Conservation (phyloP, 352 stramenopile species). For the Phytophthora sojae region DNA sequence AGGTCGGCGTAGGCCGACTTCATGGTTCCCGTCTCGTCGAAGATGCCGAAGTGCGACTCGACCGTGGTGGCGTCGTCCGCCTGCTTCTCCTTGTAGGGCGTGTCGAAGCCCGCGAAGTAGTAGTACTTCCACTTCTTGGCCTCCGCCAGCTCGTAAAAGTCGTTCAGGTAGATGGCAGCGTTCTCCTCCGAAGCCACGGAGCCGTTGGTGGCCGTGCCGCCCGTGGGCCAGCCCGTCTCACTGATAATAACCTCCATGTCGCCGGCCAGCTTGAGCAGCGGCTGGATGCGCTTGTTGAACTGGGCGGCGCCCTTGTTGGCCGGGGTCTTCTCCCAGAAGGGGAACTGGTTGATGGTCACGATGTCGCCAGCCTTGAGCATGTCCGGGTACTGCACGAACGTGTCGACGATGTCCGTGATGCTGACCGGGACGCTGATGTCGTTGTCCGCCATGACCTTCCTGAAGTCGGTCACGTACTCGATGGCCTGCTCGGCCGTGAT, state of each 20-base stretch:
- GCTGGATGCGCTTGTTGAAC: slow-evolving; percentile 80
- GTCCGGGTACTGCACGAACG: slow-evolving; percentile 77
- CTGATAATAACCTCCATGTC: slow-evolving; percentile 84
- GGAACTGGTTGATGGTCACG: slow-evolving; percentile 88
- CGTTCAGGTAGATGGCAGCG: slow-evolving; percentile 73
- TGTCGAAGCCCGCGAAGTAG: slow-evolving; percentile 90
- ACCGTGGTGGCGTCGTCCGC: slow-evolving; percentile 56
- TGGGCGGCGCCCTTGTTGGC: slow-evolving; percentile 64
- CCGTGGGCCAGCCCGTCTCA: slow-evolving; percentile 84
- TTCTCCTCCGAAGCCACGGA: slow-evolving; percentile 65
- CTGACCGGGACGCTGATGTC: slow-evolving; percentile 66
- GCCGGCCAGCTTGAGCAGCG: slow-evolving; percentile 65
- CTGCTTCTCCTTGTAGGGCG: slow-evolving; percentile 77
- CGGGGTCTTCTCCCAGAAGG: slow-evolving; percentile 82
- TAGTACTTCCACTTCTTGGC: slow-evolving; percentile 86
- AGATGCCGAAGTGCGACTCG: slow-evolving; percentile 84
- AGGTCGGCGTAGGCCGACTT: slow-evolving; percentile 71
- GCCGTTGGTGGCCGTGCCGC: slow-evolving; percentile 64
- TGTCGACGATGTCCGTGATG: slow-evolving; percentile 87
- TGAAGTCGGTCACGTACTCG: slow-evolving; percentile 79
- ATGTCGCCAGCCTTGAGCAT: slow-evolving; percentile 81
- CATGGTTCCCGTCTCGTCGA: slow-evolving; percentile 64
- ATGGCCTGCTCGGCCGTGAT: slow-evolving; percentile 77
- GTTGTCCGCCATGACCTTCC: slow-evolving; percentile 68
- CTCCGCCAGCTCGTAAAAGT: slow-evolving; percentile 77